Evolutionary conservation across 441 rosid genomes (phyloP).

Genomic region (Populus hybrid): DNA sequence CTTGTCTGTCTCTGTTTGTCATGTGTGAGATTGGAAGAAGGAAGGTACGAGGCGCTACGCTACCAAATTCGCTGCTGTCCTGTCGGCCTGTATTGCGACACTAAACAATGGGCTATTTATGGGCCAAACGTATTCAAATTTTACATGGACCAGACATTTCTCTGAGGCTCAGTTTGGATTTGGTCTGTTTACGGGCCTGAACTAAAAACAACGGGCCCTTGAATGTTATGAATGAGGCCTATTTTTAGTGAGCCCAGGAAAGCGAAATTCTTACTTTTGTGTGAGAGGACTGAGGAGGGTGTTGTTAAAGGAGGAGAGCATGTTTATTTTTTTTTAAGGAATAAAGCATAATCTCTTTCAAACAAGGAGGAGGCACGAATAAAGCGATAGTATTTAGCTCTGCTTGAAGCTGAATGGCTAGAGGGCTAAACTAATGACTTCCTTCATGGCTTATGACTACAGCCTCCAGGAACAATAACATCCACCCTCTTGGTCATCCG

Average conservation of each 20-base stretch:
- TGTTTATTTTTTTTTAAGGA: not conserved
- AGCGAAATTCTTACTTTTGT: not conserved
- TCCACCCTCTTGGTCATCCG: not conserved
- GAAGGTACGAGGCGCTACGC: not conserved
- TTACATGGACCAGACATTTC: not conserved
- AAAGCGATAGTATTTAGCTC: not conserved
- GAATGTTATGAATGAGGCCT: not conserved
- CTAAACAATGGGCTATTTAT: too few species aligned
- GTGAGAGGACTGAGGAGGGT: not conserved
- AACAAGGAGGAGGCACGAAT: not conserved
- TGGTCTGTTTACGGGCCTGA: not conserved
- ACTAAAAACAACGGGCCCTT: not conserved
- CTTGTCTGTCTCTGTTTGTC: not conserved
- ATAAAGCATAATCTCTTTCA: not conserved
- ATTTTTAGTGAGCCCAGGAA: not conserved
- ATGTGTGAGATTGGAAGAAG: not conserved
- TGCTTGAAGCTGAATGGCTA: not conserved
- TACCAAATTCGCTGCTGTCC: not conserved
- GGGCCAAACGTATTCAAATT: not conserved
- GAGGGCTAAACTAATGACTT: not conserved
- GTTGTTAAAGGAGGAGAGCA: not conserved
- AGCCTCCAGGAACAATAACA: not conserved
- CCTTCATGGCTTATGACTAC: not conserved
- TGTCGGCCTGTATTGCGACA: too few species aligned
- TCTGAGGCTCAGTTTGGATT: not conserved